Base-by-base conservation (phyloP, 441 rosid genomes). In the Isatis lusitanica region DNA sequence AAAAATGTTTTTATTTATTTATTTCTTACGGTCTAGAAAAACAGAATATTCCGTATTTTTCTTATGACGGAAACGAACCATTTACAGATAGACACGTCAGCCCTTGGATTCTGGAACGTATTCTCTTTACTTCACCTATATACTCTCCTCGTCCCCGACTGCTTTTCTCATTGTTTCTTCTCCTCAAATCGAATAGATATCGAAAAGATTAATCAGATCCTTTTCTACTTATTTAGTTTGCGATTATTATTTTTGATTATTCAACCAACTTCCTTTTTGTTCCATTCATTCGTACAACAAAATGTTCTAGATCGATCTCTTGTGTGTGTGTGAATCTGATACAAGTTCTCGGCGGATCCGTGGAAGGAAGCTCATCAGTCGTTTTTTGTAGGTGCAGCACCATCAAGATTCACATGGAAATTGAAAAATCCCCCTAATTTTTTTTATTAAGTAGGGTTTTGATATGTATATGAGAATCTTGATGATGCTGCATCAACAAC, bases 401-500 rank as follows among this genome's bases (percentile, higher is more conserved):
- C 90, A 68, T 84, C 77, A 88, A 89, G 98, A 93, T 93, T 93
- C 98, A 89, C 94, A 88, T 80, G 81, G 80, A 80, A 83, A 33
- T 58, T 42, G 40, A 56, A 46, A 68, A 7, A 39, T 7, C 3
- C 10, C 15, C 55, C 40, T 63, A 13, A 39, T 26, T 74, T 58
- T 74, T 58, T 35, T 2, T 21, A 11, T 46, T 18, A 40, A 58
- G 71, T 77, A 48, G 73, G 73, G 74, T 67, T 74, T 60, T 80
- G 35, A 28, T 73, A 40, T 64, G 61, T 52, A 30, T 51, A 66
- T 93, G 98, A 86, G 98, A 93, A 93, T 93, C 98, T 93, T 93
- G 98, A 93, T 93, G 98, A 93, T 93, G 98, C 98, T 93, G 98
- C 97, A 89, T 90, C 98, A 58, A 94, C 90, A 74, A 86, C 77